Evolutionary conservation across 805 yeast genomes (phyloP).

Genomic region (Yarrowia phangngaensis): DNA sequence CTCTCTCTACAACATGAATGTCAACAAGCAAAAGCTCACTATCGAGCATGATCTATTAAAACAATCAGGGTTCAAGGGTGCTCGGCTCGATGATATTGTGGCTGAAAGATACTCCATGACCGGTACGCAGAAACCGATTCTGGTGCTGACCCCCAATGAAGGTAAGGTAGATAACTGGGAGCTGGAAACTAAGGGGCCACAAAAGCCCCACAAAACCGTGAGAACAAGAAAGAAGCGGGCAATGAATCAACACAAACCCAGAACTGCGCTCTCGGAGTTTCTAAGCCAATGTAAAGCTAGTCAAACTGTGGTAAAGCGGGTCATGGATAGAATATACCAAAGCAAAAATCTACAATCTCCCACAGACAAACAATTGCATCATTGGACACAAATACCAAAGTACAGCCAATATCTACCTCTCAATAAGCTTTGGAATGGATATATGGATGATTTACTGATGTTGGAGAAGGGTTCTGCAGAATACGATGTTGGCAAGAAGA

Average conservation of each 20-base stretch:
- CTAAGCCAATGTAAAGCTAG: neutral
- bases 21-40: slow-evolving; percentile 22
- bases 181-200: slow-evolving; percentile 30
- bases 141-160: slow-evolving; percentile 32
- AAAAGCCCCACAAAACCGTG: neutral
- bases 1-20: slow-evolving; percentile 19
- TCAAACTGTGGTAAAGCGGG: slow-evolving; percentile 5
- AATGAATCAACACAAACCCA: slow-evolving; percentile 8
- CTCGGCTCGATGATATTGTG: slow-evolving; percentile 39
- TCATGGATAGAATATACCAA: slow-evolving; percentile 3
- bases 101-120: slow-evolving; percentile 40
- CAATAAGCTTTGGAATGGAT: slow-evolving; percentile 68
- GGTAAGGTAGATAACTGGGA: neutral
- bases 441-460: slow-evolving; percentile 54
- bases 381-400: slow-evolving; percentile 14
- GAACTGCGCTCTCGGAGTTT: slow-evolving; percentile 7
- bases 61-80: slow-evolving; percentile 28
- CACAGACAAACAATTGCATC: neutral
- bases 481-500: neutral
- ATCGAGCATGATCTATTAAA: slow-evolving; percentile 13
- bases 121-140: slow-evolving; percentile 40
- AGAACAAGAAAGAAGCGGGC: neutral
- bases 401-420: slow-evolving; percentile 54
- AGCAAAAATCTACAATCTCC: neutral
- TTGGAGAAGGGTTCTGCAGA: slow-evolving; percentile 3